Percentiles rank a stretch among this genome's conserved stretches.
phyloP scores from a whole-genome alignment of 495 filamentous ascomycete genomes.

The Podospora sp. region DNA sequence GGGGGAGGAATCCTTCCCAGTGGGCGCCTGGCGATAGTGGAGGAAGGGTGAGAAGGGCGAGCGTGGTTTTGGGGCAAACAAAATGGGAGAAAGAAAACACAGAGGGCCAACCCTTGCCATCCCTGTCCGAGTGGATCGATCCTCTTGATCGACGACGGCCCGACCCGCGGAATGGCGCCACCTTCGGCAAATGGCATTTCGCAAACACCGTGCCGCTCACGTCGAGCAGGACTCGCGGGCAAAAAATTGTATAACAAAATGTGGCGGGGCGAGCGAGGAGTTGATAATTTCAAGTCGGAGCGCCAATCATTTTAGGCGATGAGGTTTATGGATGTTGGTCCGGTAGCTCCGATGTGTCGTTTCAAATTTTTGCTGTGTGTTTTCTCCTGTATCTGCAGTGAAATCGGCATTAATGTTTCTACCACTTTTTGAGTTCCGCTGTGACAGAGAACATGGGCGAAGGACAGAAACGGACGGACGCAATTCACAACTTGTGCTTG shows the following conservation, averaged over 20 bases:
- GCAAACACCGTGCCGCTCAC: neutral
- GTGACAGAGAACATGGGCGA: neutral
- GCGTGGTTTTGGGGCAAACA: neutral
- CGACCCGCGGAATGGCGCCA: slow-evolving; percentile 27
- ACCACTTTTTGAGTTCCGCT: neutral
- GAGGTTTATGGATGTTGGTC: neutral
- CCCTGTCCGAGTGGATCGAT: slow-evolving; percentile 23
- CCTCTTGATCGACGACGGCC: slow-evolving; percentile 30
- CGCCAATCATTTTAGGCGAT: neutral
- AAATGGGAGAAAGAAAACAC: slow-evolving; percentile 1
- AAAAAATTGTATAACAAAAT: neutral
- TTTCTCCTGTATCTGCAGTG: neutral
- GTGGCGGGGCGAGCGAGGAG: neutral
- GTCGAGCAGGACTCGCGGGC: neutral
- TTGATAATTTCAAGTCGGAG: neutral
- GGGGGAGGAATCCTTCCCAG: neutral
- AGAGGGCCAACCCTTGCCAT: neutral
- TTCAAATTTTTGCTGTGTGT: neutral
- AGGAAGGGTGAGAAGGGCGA: neutral
- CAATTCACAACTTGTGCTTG: neutral
- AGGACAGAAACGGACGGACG: neutral
- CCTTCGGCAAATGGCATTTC: slow-evolving; percentile 18
- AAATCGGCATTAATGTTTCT: slow-evolving; percentile 1
- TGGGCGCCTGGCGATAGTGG: neutral
- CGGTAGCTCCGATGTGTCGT: neutral